Percentiles rank a stretch among this genome's conserved stretches.
Conservation (phyloP, 2,329 filamentous ascomycete genomes). For the Clonostachys sp. region DNA sequence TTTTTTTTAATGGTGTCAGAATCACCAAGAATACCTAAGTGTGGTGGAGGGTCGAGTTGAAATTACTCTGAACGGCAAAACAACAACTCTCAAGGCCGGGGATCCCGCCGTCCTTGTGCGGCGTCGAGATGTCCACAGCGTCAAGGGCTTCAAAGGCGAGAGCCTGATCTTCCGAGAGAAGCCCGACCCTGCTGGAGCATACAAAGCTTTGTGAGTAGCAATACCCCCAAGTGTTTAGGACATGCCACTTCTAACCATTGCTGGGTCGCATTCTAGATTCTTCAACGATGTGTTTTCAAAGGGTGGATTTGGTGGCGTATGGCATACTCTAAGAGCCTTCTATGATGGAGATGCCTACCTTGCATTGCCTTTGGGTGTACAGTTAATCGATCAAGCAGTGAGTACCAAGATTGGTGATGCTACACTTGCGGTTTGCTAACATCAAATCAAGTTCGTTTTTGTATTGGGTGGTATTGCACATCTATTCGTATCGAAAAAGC, state of each 20-base stretch:
- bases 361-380: constrained; percentile 3
- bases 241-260: too few species aligned
- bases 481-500: constrained; percentile 1
- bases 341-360: constrained; percentile 5
- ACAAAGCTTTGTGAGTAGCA: constrained; percentile 5
- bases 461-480: constrained; percentile 5
- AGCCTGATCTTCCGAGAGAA: constrained; percentile 2
- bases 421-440: background rate
- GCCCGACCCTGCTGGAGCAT: constrained; percentile 2
- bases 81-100: constrained; percentile 1
- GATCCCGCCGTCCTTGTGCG: constrained; percentile 1
- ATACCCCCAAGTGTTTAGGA: background rate
- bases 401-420: background rate
- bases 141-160: constrained; percentile 4
- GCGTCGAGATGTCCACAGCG: constrained; percentile 3
- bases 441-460: background rate
- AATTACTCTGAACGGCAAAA: constrained; percentile 3
- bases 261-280: background rate
- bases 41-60: constrained; percentile 2
- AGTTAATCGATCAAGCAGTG: constrained; percentile 3
- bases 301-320: constrained; percentile 3
- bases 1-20: background rate
- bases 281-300: constrained; percentile 5
- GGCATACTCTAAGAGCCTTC: constrained; percentile 2
- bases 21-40: constrained; percentile 3